These are phyloP conservation scores for Solanum chilense DNA, from an alignment of 257 asterid species.

Conservation along the genomic window DNA sequence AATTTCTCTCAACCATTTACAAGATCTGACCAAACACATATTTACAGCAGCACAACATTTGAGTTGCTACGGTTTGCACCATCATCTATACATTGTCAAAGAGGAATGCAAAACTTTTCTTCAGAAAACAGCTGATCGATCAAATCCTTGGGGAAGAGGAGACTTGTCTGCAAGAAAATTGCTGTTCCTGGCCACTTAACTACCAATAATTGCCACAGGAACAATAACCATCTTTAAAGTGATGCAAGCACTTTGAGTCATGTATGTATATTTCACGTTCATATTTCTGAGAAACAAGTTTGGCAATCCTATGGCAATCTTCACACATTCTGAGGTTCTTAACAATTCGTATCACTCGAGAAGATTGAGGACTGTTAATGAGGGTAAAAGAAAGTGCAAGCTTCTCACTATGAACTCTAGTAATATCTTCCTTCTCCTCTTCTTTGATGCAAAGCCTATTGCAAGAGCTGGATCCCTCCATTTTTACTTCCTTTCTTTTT, in stretches of 20 bases:
- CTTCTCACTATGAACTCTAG: constrained; percentile 59
- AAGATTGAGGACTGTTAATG: constrained; percentile 18
- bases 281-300: constrained; percentile 31
- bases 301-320: constrained; percentile 55
- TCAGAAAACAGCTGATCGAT: neutral
- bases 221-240: constrained; percentile 62
- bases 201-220: constrained; percentile 87
- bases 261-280: constrained; percentile 43
- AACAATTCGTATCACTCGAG: constrained; percentile 35
- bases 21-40: neutral
- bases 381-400: constrained; percentile 57
- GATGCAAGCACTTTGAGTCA: constrained; percentile 72
- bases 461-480: constrained; percentile 15
- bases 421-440: constrained; percentile 42
- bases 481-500: constrained; percentile 15
- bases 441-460: constrained; percentile 32
- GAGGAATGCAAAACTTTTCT: neutral
- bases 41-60: neutral
- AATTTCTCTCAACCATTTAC: neutral
- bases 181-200: neutral
- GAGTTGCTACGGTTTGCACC: neutral
- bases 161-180: neutral
- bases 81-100: neutral
- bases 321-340: constrained; percentile 66
- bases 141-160: neutral